Evolutionary conservation across 805 yeast species (phyloP).

Genomic region (Teunomyces barrocoloradensis): DNA sequence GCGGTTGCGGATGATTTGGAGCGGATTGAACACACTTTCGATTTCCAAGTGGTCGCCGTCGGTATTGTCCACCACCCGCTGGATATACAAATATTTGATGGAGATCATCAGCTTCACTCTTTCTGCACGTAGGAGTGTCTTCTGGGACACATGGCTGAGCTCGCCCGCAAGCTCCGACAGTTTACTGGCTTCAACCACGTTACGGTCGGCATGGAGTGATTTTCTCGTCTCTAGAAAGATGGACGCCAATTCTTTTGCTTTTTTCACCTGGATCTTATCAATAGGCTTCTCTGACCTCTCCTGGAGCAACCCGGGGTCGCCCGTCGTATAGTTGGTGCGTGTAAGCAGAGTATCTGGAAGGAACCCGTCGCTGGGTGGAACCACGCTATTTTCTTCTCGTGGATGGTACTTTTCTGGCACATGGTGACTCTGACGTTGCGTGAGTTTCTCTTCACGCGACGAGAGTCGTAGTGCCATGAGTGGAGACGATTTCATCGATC

Average conservation of each 20-base stretch:
- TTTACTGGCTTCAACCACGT: slow-evolving; percentile 33
- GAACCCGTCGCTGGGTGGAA: neutral
- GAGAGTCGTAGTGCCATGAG: neutral
- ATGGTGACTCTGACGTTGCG: neutral
- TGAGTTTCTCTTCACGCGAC: neutral
- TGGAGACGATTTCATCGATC: neutral
- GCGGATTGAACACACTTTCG: slow-evolving; percentile 75
- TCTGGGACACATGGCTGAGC: slow-evolving; percentile 25
- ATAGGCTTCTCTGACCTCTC: neutral
- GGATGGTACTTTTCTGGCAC: neutral
- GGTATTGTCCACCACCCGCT: slow-evolving; percentile 30
- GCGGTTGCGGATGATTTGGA: slow-evolving; percentile 78
- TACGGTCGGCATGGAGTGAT: slow-evolving; percentile 40
- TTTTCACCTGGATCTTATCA: slow-evolving; percentile 13
- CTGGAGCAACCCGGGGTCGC: neutral
- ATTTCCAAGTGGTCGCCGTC: slow-evolving; percentile 43
- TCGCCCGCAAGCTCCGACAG: slow-evolving; percentile 3
- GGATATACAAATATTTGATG: slow-evolving; percentile 48
- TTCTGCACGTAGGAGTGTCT: slow-evolving; percentile 47
- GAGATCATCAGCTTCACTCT: slow-evolving; percentile 48
- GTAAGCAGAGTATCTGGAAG: neutral
- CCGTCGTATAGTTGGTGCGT: neutral
- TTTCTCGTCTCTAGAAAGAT: slow-evolving; percentile 42
- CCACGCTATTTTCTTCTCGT: neutral
- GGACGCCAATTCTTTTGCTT: slow-evolving; percentile 38